These are phyloP conservation scores for Saprolegnia diclina DNA, from an alignment of 352 stramenopile genomes.

Conservation along the genomic window DNA sequence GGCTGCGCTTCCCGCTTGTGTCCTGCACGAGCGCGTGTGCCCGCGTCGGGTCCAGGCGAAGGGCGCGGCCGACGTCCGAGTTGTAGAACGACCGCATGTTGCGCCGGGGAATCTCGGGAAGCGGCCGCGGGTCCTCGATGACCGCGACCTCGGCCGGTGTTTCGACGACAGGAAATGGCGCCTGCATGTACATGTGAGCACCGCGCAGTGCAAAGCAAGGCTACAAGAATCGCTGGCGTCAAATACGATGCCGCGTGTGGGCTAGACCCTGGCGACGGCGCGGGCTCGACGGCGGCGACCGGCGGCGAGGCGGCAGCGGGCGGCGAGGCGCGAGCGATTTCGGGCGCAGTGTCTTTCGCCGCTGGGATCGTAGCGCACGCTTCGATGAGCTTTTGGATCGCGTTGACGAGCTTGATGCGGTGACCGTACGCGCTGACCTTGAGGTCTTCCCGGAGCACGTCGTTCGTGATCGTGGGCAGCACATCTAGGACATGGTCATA, in stretches of 20 bases:
- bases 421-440: conserved; percentile 25
- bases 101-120: conserved; percentile 16
- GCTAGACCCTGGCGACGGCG: not conserved
- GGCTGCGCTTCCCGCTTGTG: conserved; percentile 4
- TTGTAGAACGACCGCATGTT: conserved; percentile 22
- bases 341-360: not conserved
- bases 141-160: not conserved
- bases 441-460: conserved; percentile 21
- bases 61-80: conserved; percentile 8
- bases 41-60: conserved; percentile 18
- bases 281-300: not conserved
- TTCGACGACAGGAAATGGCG: not conserved
- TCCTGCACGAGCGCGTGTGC: not conserved
- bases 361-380: conserved; percentile 2
- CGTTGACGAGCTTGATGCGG: conserved; percentile 12
- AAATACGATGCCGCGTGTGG: not conserved
- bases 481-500: conserved; percentile 2
- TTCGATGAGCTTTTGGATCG: conserved; percentile 8
- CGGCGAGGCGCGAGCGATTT: not conserved
- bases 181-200: not conserved
- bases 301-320: too few relatives aligned
- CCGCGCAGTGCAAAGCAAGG: not conserved
- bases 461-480: conserved; percentile 18
- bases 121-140: not conserved
- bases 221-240: not conserved